phyloP scores from a whole-genome alignment of 1,284 basidiomycete species.

The Hortiboletus rubellus region DNA sequence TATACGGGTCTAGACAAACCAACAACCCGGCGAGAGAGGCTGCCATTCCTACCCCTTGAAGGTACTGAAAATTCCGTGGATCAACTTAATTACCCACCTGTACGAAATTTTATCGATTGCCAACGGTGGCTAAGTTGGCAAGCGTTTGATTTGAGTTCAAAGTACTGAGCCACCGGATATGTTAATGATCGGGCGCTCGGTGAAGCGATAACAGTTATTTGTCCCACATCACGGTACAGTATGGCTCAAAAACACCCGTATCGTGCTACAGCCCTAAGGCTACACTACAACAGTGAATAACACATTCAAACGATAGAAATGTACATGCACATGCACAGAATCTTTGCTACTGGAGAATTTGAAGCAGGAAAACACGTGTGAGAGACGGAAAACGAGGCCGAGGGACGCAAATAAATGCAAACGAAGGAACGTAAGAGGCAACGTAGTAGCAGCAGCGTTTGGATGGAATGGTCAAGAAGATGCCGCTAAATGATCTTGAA shows the following conservation, averaged over 20 bases:
- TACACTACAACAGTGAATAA: conserved; percentile 32
- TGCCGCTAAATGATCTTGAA: not conserved
- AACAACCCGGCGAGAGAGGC: not conserved
- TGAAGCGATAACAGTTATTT: conserved; percentile 2
- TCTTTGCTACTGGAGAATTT: conserved; percentile 21
- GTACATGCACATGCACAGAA: conserved; percentile 29
- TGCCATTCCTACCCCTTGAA: not conserved
- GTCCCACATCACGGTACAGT: conserved; percentile 2
- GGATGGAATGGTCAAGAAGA: not conserved
- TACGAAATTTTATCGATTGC: conserved; percentile 2
- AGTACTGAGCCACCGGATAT: not conserved
- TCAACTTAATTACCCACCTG: conserved; percentile 11
- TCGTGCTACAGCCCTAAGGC: conserved; percentile 19
- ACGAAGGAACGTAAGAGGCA: conserved; percentile 7
- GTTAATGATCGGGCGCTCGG: not conserved
- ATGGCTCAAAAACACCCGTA: not conserved
- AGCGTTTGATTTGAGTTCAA: not conserved
- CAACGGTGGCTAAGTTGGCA: conserved; percentile 14
- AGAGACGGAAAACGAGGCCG: conserved; percentile 4
- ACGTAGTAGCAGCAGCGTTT: not conserved
- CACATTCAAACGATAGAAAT: conserved; percentile 32
- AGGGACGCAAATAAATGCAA: conserved; percentile 21
- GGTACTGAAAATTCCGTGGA: not conserved
- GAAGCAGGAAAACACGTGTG: conserved; percentile 13
- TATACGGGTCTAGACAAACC: not conserved